Conservation (phyloP, 805 yeast genomes). For the Spathaspora hagerdaliae region DNA sequence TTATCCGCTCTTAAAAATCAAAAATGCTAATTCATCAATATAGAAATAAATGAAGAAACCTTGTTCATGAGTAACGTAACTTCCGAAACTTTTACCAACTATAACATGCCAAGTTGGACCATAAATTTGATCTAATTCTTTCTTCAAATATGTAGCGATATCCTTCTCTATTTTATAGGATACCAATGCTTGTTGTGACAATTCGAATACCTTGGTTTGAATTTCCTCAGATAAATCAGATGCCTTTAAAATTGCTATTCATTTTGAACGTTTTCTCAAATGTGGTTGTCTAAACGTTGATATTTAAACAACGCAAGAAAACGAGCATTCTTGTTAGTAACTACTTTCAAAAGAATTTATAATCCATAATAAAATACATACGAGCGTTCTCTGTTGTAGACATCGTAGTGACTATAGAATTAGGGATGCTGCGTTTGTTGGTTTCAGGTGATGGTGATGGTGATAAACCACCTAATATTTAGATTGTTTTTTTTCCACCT, state of each 20-base stretch:
- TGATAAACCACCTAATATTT: too few species aligned
- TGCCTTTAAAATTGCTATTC: slow-evolving; percentile 37
- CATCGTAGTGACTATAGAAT: background rate
- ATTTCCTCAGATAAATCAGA: slow-evolving; percentile 50
- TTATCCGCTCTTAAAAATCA: slow-evolving; percentile 65
- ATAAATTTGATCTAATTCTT: slow-evolving; percentile 56
- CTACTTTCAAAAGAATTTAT: background rate
- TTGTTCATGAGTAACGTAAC: slow-evolving; percentile 74
- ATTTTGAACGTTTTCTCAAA: too few species aligned
- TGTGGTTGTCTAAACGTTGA: too few species aligned
- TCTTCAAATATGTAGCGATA: slow-evolving; percentile 62
- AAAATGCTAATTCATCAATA: slow-evolving; percentile 62
- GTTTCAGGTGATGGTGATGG: too few species aligned
- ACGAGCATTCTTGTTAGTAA: background rate
- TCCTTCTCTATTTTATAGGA: slow-evolving; percentile 50
- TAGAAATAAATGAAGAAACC: slow-evolving; percentile 71
- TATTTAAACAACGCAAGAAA: too few species aligned
- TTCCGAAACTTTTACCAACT: slow-evolving; percentile 76
- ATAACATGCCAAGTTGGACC: slow-evolving; percentile 82
- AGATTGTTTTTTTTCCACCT: too few species aligned
- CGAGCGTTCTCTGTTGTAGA: slow-evolving; percentile 7
- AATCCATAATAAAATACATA: slow-evolving; percentile 2
- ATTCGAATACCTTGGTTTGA: slow-evolving; percentile 45
- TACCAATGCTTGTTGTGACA: slow-evolving; percentile 43
- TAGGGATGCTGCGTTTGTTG: background rate